Base-by-base conservation (phyloP, 1,284 basidiomycete species). In the Boletus semigastroideus region DNA sequence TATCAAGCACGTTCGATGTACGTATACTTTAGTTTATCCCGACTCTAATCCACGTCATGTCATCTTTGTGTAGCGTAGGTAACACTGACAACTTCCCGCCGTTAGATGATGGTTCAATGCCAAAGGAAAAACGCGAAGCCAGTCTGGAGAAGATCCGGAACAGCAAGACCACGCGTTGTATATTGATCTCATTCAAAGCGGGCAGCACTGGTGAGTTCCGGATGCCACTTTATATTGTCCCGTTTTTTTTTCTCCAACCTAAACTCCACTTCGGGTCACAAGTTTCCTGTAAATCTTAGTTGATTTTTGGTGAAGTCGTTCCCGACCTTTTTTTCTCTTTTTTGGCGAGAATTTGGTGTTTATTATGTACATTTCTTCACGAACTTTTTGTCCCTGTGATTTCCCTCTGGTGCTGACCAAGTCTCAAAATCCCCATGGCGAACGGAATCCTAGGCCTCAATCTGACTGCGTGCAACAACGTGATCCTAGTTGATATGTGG, bases 131-230 rank as follows among this genome's bases (percentile, higher is more conserved):
- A 56, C 85, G 95, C 17, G 88, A 94, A 61, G 78, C 75, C 10
- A 82, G 89, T 5, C 72, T 98, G 22, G 74, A 84, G 22, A 80
- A 78, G 55, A 95, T 99, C 69, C 84, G 82, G 64, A 82, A 64
- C 25, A 82, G 81, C 62, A 67, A 72, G 11, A 74, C 63, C 4
- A 81, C 78, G 14, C 80, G 77, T 22, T 83, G 96, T 36, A 98
- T 98, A 54, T 73, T 99, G 55, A 96, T 98, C 56, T 97, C 94
- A 0, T 96, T 98, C 83, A 98, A 97, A 70, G 93, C 94, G 13
- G 94, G 94, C 2, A 91, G 88, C 64, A 94, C 92, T 2, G 91
- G 90, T 87, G 60, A 45, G 69, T 69, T 36, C n/a, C 22, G 6
- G 31, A 48, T 36, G 3, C 37, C 4, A 28, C 20, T 5, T 16